A percentile compares a stretch with the other conserved stretches of the same genome.
Conservation (phyloP, 2,329 filamentous ascomycete species). For the Cryphonectria nitschkei region DNA sequence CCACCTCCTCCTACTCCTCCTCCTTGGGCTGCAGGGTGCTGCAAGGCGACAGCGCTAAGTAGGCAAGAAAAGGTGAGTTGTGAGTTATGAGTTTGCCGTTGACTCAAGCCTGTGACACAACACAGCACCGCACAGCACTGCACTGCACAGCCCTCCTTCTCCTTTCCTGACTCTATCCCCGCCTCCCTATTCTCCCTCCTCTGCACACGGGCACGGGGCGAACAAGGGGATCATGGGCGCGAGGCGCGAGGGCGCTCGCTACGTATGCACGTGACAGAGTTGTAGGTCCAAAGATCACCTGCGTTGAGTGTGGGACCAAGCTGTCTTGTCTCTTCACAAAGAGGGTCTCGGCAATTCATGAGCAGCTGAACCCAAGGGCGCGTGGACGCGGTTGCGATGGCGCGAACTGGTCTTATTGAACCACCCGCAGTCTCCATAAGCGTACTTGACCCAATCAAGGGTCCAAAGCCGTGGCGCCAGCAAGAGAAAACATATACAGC, state of each 20-base stretch:
- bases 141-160: not conserved
- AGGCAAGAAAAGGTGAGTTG: not conserved
- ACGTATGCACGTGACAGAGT: not conserved
- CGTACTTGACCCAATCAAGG: constrained; percentile 5
- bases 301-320: not conserved
- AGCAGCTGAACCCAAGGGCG: not conserved
- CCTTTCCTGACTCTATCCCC: not conserved
- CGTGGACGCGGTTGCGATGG: not conserved
- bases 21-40: not conserved
- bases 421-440: not conserved
- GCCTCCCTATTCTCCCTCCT: not conserved
- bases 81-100: not conserved
- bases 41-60: not conserved
- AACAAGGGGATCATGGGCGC: no score
- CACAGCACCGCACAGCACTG: not conserved
- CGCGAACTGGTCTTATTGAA: not conserved
- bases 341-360: not conserved
- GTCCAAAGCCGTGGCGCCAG: not conserved
- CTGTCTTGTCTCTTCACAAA: not conserved
- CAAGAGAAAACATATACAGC: not conserved
- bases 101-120: not conserved
- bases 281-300: not conserved
- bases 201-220: no score
- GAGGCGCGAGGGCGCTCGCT: not conserved
- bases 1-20: no score